These are phyloP conservation scores for Hortaea werneckii DNA, from an alignment of 2,329 filamentous ascomycete genomes.

Conservation along the genomic window DNA sequence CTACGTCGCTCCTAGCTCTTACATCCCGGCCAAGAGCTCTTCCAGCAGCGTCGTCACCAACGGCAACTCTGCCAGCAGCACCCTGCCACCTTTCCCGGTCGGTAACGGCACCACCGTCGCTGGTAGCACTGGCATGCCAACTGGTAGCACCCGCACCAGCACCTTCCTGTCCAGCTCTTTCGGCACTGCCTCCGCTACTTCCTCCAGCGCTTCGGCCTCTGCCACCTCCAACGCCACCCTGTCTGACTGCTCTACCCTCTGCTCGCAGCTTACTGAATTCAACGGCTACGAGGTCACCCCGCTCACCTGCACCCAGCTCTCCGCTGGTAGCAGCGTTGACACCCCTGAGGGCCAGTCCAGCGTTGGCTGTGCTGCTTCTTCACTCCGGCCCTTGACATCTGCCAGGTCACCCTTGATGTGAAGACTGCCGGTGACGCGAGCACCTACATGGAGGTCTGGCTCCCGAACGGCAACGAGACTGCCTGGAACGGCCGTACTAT, in stretches of 20 bases:
- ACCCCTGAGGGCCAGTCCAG: constrained; percentile 13
- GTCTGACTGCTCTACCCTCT: background rate
- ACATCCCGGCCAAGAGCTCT: background rate
- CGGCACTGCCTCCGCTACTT: constrained; percentile 9
- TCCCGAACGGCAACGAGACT: constrained; percentile 24
- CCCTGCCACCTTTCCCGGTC: background rate
- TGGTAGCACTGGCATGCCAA: background rate
- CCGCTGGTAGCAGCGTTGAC: background rate
- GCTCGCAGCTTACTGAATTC: constrained; percentile 1
- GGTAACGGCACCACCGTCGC: background rate
- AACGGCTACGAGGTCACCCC: constrained; percentile 2
- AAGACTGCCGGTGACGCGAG: constrained; percentile 29
- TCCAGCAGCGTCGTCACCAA: background rate
- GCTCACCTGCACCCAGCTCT: constrained; percentile 1
- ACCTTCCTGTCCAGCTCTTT: background rate
- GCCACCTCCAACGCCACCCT: background rate
- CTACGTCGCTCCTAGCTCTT: background rate
- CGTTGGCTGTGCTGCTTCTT: constrained; percentile 15
- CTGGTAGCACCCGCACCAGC: background rate
- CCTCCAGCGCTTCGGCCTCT: background rate
- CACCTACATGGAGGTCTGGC: constrained; percentile 36
- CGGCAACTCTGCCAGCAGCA: background rate
- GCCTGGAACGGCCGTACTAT: constrained; percentile 26
- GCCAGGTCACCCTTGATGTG: constrained; percentile 31
- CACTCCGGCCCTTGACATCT: constrained; percentile 26